These are phyloP conservation scores for Eucalyptus polyanthemos DNA, from an alignment of 345 rosid species.

Conservation along the genomic window DNA sequence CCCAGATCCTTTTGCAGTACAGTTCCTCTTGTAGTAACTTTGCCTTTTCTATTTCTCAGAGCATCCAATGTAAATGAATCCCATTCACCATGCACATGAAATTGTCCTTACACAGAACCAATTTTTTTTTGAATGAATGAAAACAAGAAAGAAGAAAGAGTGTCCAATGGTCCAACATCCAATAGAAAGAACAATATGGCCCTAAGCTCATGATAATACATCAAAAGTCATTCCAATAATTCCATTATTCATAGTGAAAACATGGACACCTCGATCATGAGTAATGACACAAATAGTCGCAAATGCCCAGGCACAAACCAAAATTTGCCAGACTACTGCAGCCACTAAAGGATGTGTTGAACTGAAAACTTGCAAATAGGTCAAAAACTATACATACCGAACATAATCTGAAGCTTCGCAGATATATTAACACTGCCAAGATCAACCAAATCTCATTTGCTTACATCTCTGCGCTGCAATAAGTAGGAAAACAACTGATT, in stretches of 20 bases:
- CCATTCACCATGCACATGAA: neutral
- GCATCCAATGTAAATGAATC: neutral
- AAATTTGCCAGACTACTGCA: neutral
- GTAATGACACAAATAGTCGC: neutral
- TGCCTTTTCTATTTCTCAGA: neutral
- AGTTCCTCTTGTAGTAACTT: neutral
- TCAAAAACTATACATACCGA: neutral
- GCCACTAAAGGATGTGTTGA: neutral
- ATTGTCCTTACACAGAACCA: neutral
- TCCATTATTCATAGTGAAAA: neutral
- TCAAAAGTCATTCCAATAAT: neutral
- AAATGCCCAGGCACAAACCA: neutral
- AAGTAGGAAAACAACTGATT: neutral
- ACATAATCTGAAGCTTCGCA: neutral
- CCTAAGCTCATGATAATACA: neutral
- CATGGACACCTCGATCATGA: neutral
- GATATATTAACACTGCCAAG: neutral
- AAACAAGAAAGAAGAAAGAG: neutral
- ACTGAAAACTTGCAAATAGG: neutral
- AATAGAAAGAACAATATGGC: neutral
- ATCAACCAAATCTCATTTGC: constrained; percentile 5
- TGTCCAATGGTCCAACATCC: neutral
- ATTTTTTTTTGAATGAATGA: neutral
- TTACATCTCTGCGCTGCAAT: constrained; percentile 7
- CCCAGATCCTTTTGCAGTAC: neutral